Percentiles rank a stretch among this genome's conserved stretches.
These are phyloP conservation scores for Pythium apleroticum DNA, from an alignment of 352 stramenopile species.

Conservation along the genomic window DNA sequence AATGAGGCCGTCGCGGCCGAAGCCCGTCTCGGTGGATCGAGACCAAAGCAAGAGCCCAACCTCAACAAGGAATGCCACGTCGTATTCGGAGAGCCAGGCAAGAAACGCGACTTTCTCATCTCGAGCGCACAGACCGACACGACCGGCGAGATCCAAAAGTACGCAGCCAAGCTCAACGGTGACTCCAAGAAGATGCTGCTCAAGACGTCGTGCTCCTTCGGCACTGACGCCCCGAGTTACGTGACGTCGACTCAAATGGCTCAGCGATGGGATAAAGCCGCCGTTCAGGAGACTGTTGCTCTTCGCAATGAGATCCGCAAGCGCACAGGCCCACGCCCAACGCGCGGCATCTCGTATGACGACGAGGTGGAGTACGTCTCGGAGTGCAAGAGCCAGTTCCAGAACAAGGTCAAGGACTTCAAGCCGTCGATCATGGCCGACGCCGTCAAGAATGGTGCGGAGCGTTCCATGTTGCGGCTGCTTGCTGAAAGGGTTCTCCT, in stretches of 20 bases:
- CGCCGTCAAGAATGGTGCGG: conserved; percentile 70
- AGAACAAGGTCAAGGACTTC: conserved; percentile 69
- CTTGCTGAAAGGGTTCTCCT: no score
- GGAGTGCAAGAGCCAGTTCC: conserved; percentile 65
- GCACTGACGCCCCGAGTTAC: conserved; percentile 49
- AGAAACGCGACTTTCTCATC: conserved; percentile 57
- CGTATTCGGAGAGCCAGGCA: conserved; percentile 60
- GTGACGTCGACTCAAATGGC: conserved; percentile 67
- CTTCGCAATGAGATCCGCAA: conserved; percentile 69
- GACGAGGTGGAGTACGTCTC: conserved; percentile 80
- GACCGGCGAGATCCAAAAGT: conserved; percentile 66
- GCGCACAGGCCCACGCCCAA: conserved; percentile 51
- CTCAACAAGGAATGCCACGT: conserved; percentile 66
- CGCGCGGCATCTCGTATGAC: conserved; percentile 70
- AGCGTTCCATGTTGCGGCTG: conserved; percentile 1
- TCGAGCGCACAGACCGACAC: conserved; percentile 55
- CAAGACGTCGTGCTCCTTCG: conserved; percentile 58
- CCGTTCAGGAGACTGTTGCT: conserved; percentile 52
- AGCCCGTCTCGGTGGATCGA: conserved; percentile 9
- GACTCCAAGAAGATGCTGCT: conserved; percentile 59
- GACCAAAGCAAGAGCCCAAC: conserved; percentile 33
- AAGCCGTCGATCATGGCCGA: conserved; percentile 75
- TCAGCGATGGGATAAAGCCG: conserved; percentile 62
- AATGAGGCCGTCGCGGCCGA: conserved; percentile 37
- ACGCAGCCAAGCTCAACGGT: conserved; percentile 47